Evolutionary conservation across 306 rosid genomes (phyloP).

Genomic region (Cicer judaicum): DNA sequence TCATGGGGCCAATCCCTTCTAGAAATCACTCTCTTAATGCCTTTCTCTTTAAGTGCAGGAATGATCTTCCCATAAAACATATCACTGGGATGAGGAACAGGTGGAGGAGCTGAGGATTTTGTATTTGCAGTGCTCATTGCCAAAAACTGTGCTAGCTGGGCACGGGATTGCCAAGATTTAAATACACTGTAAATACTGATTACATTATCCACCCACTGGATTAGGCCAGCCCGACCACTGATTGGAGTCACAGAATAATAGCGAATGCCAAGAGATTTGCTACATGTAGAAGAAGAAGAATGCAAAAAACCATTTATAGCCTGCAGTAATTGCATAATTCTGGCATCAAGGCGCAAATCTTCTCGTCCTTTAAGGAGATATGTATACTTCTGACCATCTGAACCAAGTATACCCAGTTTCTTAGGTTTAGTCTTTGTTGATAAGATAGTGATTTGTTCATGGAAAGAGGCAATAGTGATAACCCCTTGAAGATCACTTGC

Average conservation of each 20-base stretch:
- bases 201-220: slow-evolving; percentile 94
- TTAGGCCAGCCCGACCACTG: slow-evolving; percentile 94
- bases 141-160: slow-evolving; percentile 74
- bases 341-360: slow-evolving; percentile 96
- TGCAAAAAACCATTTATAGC: slow-evolving; percentile 84
- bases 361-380: slow-evolving; percentile 96
- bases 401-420: slow-evolving; percentile 84
- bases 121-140: slow-evolving; percentile 64
- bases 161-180: slow-evolving; percentile 94
- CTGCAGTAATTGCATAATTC: slow-evolving; percentile 95
- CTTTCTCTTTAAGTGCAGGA: slow-evolving; percentile 98
- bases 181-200: slow-evolving; percentile 90
- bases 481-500: slow-evolving; percentile 65
- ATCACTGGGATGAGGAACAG: slow-evolving; percentile 97
- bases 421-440: slow-evolving; percentile 97
- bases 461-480: slow-evolving; percentile 86
- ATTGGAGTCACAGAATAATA: slow-evolving; percentile 98
- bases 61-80: slow-evolving; percentile 98
- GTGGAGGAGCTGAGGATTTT: slow-evolving; percentile 77
- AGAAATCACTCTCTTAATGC: slow-evolving; percentile 96
- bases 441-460: slow-evolving; percentile 75
- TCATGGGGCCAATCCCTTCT: slow-evolving; percentile 99
- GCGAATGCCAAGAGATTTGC: slow-evolving; percentile 78
- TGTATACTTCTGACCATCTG: slow-evolving; percentile 88
- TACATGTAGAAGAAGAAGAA: slow-evolving; percentile 76